phyloP scores from a whole-genome alignment of 352 stramenopile genomes.

The Phytophthora sp. region DNA sequence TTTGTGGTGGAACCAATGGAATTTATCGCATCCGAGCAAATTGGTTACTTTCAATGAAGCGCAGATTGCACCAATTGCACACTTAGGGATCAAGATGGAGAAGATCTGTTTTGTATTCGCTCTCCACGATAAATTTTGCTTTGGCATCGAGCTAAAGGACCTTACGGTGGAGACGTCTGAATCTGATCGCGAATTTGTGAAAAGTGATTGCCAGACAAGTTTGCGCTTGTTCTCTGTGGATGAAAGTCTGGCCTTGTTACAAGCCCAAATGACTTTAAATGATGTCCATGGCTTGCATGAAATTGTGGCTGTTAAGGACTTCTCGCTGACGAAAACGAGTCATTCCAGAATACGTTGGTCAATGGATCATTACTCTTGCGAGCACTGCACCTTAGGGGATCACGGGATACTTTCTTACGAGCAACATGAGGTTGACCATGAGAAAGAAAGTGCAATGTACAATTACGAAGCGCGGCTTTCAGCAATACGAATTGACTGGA shows the following conservation, averaged over 20 bases:
- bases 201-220: conserved; percentile 41
- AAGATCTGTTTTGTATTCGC: conserved; percentile 61
- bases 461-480: conserved; percentile 62
- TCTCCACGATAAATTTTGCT: conserved; percentile 65
- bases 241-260: conserved; percentile 37
- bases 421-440: conserved; percentile 25
- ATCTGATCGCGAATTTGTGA: conserved; percentile 38
- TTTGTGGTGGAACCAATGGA: conserved; percentile 88
- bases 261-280: conserved; percentile 34
- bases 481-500: conserved; percentile 54
- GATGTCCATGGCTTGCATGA: conserved; percentile 42
- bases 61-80: conserved; percentile 72
- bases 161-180: conserved; percentile 46
- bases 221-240: conserved; percentile 49
- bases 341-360: conserved; percentile 60
- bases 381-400: conserved; percentile 35
- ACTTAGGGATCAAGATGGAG: conserved; percentile 55
- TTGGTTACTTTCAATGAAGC: conserved; percentile 47
- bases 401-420: conserved; percentile 28
- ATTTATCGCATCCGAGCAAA: conserved; percentile 71
- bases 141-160: conserved; percentile 51
- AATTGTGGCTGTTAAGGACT: conserved; percentile 44
- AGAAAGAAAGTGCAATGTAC: conserved; percentile 72
- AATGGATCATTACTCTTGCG: conserved; percentile 52
- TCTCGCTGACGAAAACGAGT: conserved; percentile 50